phyloP scores from a whole-genome alignment of 148 eudicot species.

The Camellia lanceoleosa region DNA sequence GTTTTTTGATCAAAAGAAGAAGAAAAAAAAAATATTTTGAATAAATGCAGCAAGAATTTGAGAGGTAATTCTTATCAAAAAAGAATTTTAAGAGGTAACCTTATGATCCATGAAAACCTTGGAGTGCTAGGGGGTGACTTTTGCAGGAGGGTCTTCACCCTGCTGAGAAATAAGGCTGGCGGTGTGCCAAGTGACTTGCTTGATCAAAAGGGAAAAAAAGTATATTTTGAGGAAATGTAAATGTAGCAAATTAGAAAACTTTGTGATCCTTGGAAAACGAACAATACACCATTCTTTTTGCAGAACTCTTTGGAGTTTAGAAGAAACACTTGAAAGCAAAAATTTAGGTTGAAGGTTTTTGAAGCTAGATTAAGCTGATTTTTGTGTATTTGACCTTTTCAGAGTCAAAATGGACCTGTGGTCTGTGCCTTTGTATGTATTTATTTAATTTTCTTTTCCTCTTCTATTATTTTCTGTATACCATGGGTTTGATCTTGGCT shows the following conservation, averaged over 20 bases:
- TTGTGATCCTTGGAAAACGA: not conserved
- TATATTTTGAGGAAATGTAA: not conserved
- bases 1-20: not conserved
- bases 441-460: not conserved
- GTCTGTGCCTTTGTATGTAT: no score
- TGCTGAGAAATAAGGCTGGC: slow-evolving; percentile 5
- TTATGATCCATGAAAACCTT: not conserved
- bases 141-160: not conserved
- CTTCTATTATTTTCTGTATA: not conserved
- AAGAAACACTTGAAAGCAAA: not conserved
- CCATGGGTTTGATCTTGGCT: not conserved
- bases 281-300: not conserved
- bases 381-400: not conserved
- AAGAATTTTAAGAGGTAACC: not conserved
- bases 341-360: slow-evolving; percentile 1
- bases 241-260: not conserved
- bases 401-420: not conserved
- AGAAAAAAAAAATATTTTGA: not conserved
- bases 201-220: not conserved
- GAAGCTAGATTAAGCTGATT: not conserved
- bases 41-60: not conserved
- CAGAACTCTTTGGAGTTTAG: not conserved
- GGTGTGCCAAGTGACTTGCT: not conserved
- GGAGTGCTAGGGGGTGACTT: not conserved
- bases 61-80: not conserved